Conservation (phyloP, 2,329 filamentous ascomycete species). For the Penicillium rolfsii region DNA sequence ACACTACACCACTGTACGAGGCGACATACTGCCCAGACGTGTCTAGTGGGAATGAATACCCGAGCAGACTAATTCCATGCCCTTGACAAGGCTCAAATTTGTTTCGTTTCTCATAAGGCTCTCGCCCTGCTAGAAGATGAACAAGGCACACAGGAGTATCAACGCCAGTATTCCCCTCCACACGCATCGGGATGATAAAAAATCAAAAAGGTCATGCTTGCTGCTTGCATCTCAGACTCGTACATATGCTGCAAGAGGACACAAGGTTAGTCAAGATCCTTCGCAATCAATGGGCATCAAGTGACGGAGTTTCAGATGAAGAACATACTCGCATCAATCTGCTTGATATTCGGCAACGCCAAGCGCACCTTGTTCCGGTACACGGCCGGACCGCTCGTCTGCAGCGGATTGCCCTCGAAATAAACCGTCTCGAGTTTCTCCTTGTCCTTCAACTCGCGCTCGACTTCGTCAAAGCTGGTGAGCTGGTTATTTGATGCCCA, state of each 20-base stretch:
- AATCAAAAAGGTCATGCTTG: neutral
- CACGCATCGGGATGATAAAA: neutral
- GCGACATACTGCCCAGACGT: neutral
- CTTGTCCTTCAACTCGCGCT: constrained; percentile 77
- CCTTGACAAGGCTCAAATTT: neutral
- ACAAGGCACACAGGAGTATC: constrained; percentile 6
- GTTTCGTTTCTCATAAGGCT: constrained; percentile 15
- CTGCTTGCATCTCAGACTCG: constrained; percentile 22
- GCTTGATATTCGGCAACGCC: constrained; percentile 81
- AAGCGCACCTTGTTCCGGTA: constrained; percentile 94
- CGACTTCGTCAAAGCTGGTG: constrained; percentile 75
- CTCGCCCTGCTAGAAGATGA: constrained; percentile 5
- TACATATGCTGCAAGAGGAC: constrained; percentile 33
- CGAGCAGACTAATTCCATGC: neutral
- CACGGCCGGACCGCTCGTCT: constrained; percentile 74
- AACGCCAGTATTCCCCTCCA: neutral
- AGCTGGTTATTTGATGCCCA: constrained; percentile 93
- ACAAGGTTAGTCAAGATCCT: constrained; percentile 14
- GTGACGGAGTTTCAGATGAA: neutral
- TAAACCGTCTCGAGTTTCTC: constrained; percentile 84
- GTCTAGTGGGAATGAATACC: neutral
- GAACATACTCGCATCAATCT: constrained; percentile 84
- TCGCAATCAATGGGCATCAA: neutral
- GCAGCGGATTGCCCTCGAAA: constrained; percentile 92
- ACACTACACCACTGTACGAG: neutral